Evolutionary conservation across 148 eudicot genomes (phyloP), one percentile per base, ranked within the genome.

Genomic region (Fallopia convolvulus): DNA sequence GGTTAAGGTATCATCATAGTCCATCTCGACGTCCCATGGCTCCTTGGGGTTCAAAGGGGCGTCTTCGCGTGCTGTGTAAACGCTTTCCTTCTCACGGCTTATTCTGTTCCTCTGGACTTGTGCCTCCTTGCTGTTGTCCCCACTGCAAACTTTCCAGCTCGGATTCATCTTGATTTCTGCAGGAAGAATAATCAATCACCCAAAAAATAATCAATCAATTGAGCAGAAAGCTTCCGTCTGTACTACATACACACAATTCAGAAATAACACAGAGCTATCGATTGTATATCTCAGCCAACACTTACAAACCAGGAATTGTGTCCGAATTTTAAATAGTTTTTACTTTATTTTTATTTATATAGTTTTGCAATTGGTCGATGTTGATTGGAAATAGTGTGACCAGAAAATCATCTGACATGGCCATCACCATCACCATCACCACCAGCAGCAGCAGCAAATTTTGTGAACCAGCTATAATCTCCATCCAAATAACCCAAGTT

Each of bases 1-100:
- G 47, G 99, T 95, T 48, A 95, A 81, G 75, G 89, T 58, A 79
- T 95, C 99, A 65, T 95, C 99, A 75, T 85, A 90, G 75, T 90
- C 98, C 87, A 93, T 93, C 79, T 95, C 99, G 0, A 77, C 76
- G 81, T 93, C 99, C 99, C 99, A 95, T 8, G 99, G 98, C 55
- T 93, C 94, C 84, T 83, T 91, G 0, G 99, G 94, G 74, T 95
- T 76, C 0, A 82, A 63, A 30, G 97, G 97, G 71, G 89, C 83
- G 32, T 93, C 98, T n/a, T 78, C 87, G 20, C 32, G 66, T 2
- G 90, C 82, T 68, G 76, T 82, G 81, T 95, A 93, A 55, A 88
- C 15, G 6, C 81, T 84, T 81, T 95, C 97, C 76, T 83, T 89
- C 83, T 95, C 97, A 3, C 99, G 87, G 8, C 78, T 85, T 47